A percentile compares a stretch with the other conserved stretches of the same genome.
Conservation (phyloP, 208 protist genomes). For the Endotrypanum monterogeii region DNA sequence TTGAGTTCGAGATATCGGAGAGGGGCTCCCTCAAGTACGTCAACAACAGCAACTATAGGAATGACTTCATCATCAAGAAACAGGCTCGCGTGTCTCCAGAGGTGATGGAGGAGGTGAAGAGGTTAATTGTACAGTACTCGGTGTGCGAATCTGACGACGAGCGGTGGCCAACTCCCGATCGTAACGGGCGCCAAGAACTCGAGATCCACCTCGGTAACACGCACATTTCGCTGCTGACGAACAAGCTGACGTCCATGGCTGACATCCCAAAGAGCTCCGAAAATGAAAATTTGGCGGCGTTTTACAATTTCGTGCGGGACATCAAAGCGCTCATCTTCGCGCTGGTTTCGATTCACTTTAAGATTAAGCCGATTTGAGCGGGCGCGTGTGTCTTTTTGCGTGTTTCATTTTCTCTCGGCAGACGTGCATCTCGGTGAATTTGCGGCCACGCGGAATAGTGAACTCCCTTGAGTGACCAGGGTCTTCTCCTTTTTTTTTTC, state of each 20-base stretch:
- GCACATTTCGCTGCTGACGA: conserved; percentile 87
- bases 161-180: conserved; percentile 81
- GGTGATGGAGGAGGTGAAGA: conserved; percentile 79
- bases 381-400: not conserved
- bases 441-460: not conserved
- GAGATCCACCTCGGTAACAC: conserved; percentile 88
- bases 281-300: conserved; percentile 49
- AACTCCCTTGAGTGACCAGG: not conserved
- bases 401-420: not conserved
- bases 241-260: conserved; percentile 81
- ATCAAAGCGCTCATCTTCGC: conserved; percentile 77
- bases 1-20: conserved; percentile 84
- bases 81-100: conserved; percentile 68
- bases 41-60: conserved; percentile 90
- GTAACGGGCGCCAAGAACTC: conserved; percentile 88
- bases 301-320: conserved; percentile 88
- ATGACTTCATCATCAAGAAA: conserved; percentile 91
- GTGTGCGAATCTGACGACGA: conserved; percentile 83
- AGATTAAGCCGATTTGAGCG: conserved; percentile 82
- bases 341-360: conserved; percentile 88
- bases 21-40: conserved; percentile 85
- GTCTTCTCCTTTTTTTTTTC: not conserved
- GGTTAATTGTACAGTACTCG: conserved; percentile 58
- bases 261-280: conserved; percentile 63
- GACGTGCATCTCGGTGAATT: not conserved